Conservation (phyloP, 2,329 filamentous ascomycete species). For the Aureobasidium sp. region DNA sequence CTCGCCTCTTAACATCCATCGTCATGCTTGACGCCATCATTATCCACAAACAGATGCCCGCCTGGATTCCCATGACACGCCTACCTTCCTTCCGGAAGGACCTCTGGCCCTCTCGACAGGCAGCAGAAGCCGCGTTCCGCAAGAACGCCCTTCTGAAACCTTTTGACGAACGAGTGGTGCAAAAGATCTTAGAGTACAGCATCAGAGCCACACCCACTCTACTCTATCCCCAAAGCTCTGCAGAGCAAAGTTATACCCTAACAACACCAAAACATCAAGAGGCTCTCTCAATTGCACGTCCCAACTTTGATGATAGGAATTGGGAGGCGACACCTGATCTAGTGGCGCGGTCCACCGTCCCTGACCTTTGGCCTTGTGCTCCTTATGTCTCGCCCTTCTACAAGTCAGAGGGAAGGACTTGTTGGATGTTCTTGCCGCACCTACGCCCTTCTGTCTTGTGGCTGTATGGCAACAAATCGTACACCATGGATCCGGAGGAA, state of each 20-base stretch:
- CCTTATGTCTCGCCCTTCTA: constrained; percentile 53
- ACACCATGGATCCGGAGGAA: constrained; percentile 47
- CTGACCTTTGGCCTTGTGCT: constrained; percentile 32
- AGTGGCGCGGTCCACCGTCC: constrained; percentile 34
- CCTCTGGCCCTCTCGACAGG: constrained; percentile 68
- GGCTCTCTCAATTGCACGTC: constrained; percentile 67
- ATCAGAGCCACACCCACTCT: constrained; percentile 63
- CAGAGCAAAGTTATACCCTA: constrained; percentile 54
- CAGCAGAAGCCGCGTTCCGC: constrained; percentile 59
- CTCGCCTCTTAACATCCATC: constrained; percentile 67
- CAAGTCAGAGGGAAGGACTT: constrained; percentile 54
- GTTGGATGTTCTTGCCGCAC: constrained; percentile 50
- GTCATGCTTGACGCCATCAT: constrained; percentile 81
- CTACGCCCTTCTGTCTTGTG: constrained; percentile 62
- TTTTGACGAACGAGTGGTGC: constrained; percentile 77
- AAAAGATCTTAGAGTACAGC: constrained; percentile 64
- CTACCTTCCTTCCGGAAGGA: constrained; percentile 68
- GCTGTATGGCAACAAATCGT: constrained; percentile 57
- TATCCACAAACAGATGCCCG: constrained; percentile 37
- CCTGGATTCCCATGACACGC: constrained; percentile 36
- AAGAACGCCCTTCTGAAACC: constrained; percentile 67
- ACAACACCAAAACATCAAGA: constrained; percentile 83
- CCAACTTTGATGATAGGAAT: constrained; percentile 38
- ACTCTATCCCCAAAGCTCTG: constrained; percentile 42
- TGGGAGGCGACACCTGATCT: constrained; percentile 23